A percentile compares a stretch with the other conserved stretches of the same genome.
These are phyloP conservation scores for Neurospora sp. DNA, from an alignment of 495 filamentous ascomycete genomes.

Conservation along the genomic window DNA sequence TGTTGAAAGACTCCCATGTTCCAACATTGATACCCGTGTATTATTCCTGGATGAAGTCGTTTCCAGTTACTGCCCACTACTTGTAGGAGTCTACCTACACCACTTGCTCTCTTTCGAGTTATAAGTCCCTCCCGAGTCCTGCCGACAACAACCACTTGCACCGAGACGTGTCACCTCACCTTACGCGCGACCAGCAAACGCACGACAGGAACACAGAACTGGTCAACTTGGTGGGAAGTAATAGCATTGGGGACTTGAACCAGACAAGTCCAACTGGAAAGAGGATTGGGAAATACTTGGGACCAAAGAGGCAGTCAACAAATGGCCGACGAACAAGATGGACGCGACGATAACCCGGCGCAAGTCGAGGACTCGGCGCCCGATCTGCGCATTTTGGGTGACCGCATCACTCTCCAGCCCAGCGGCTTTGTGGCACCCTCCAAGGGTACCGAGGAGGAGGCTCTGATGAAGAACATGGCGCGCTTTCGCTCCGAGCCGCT, in stretches of 20 bases:
- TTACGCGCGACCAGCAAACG: background rate
- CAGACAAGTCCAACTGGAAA: background rate
- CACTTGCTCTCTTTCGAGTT: background rate
- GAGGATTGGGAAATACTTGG: background rate
- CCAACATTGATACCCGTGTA: background rate
- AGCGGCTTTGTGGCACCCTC: conserved; percentile 55
- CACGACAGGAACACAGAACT: background rate
- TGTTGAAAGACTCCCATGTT: background rate
- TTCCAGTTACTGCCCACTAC: background rate
- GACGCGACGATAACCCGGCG: conserved; percentile 15
- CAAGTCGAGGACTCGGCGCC: conserved; percentile 47
- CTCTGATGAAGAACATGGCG: conserved; percentile 71
- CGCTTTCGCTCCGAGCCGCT: conserved; percentile 56
- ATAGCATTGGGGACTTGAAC: background rate
- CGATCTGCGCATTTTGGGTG: conserved; percentile 72
- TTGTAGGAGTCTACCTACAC: background rate
- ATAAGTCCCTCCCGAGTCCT: background rate
- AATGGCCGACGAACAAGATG: conserved; percentile 25
- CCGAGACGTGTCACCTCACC: background rate
- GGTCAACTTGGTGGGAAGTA: background rate
- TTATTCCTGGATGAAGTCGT: background rate
- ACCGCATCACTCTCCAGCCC: conserved; percentile 70
- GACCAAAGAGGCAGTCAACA: background rate
- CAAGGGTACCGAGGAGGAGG: conserved; percentile 43
- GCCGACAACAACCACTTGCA: background rate